Conservation (phyloP, 2,329 filamentous ascomycete species). For the Fusarium sp. region DNA sequence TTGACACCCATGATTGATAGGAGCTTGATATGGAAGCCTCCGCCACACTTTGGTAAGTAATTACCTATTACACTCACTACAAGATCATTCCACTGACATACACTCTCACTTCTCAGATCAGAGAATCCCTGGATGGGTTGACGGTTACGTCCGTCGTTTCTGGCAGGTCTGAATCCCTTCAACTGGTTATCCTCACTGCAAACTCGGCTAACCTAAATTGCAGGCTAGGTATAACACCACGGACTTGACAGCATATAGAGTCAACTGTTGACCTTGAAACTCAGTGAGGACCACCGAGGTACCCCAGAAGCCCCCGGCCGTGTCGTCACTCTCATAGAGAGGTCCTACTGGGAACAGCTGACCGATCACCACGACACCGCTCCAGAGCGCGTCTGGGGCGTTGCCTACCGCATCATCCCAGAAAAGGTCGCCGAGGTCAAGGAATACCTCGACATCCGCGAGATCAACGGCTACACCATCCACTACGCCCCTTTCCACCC, state of each 20-base stretch:
- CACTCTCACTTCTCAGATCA: constrained; percentile 68
- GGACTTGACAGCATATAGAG: neutral
- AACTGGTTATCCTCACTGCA: constrained; percentile 1
- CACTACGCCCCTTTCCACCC: constrained; percentile 86
- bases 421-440: constrained; percentile 82
- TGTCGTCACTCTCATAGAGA: constrained; percentile 91
- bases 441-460: constrained; percentile 91
- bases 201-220: constrained; percentile 14
- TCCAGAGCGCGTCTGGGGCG: constrained; percentile 83
- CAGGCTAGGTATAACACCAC: constrained; percentile 50
- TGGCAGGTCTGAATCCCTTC: constrained; percentile 81
- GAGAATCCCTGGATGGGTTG: constrained; percentile 88
- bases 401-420: constrained; percentile 85
- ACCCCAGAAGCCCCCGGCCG: constrained; percentile 88
- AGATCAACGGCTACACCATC: constrained; percentile 97
- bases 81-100: constrained; percentile 12
- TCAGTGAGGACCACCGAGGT: constrained; percentile 91
- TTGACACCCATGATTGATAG: constrained; percentile 51
- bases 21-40: constrained; percentile 98
- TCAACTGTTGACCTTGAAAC: constrained; percentile 8
- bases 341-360: constrained; percentile 82
- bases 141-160: constrained; percentile 92
- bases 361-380: constrained; percentile 72
- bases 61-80: constrained; percentile 7
- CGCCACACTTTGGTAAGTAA: constrained; percentile 94